A percentile compares a stretch with the other conserved stretches of the same genome.
Conservation (phyloP, 1,139 yeast genomes). For the Kurtzmaniella quercitrusa region DNA sequence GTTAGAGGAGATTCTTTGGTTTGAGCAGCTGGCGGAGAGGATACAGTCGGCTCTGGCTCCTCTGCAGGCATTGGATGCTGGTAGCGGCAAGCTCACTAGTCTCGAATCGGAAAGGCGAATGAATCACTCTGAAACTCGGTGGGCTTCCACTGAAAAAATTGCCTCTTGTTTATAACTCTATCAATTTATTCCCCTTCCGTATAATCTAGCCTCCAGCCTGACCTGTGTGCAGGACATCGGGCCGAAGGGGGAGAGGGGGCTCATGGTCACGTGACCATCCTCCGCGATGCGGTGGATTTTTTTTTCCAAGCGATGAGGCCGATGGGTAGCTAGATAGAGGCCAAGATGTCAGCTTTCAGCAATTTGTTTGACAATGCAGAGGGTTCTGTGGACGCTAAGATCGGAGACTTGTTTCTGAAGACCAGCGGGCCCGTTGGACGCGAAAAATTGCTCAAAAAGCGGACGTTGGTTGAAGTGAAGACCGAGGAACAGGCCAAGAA, state of each 20-base stretch:
- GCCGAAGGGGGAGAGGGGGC: not conserved
- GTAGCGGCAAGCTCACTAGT: not conserved
- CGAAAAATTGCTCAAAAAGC: constrained; percentile 20
- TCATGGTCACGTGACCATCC: not conserved
- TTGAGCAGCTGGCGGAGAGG: constrained; percentile 4
- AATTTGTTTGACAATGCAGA: constrained; percentile 26
- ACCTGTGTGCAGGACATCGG: not conserved
- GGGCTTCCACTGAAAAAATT: not conserved
- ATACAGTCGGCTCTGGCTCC: constrained; percentile 7
- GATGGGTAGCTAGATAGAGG: not conserved
- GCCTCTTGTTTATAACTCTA: not conserved
- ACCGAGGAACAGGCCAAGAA: constrained; percentile 14
- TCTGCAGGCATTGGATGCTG: constrained; percentile 9
- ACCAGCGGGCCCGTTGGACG: constrained; percentile 35
- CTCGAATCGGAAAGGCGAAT: not conserved
- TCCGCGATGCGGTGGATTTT: not conserved
- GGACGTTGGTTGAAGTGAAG: constrained; percentile 22
- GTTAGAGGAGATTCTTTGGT: constrained; percentile 32
- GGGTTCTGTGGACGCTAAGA: constrained; percentile 32
- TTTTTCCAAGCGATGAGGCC: not conserved
- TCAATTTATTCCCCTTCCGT: not conserved
- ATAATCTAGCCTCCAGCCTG: not conserved
- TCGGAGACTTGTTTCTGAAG: constrained; percentile 37
- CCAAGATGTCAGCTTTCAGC: constrained; percentile 30
- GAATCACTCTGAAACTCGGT: not conserved